Percentiles rank a stretch among this genome's conserved stretches.
Evolutionary conservation across 2,329 filamentous ascomycete genomes (phyloP).

Genomic region (Pyrenophora graminea): DNA sequence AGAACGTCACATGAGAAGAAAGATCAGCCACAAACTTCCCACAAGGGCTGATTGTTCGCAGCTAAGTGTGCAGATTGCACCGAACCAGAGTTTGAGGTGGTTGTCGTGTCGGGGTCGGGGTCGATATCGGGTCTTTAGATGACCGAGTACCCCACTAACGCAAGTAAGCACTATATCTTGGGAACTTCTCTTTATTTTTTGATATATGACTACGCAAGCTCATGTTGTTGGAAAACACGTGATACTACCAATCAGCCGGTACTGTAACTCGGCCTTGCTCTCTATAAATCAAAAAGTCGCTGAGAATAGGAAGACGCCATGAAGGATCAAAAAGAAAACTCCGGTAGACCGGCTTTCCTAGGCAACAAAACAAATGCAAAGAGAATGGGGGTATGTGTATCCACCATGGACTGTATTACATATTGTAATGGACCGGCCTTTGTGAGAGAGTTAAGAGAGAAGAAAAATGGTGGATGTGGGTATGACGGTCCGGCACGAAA

Average conservation of each 20-base stretch:
- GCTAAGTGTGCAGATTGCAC: not conserved
- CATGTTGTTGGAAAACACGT: constrained; percentile 2
- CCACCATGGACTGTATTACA: constrained; percentile 24
- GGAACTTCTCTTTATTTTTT: constrained; percentile 4
- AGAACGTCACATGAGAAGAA: constrained; percentile 1
- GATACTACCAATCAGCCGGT: constrained; percentile 1
- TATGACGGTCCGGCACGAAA: not conserved
- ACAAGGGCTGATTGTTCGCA: constrained; percentile 2
- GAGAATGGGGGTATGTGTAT: constrained; percentile 14
- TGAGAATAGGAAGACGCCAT: constrained; percentile 13
- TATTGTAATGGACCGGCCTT: constrained; percentile 21
- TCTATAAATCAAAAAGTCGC: constrained; percentile 7
- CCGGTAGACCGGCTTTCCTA: constrained; percentile 9
- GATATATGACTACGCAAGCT: constrained; percentile 1
- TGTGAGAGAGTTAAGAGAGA: constrained; percentile 11
- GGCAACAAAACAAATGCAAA: constrained; percentile 7
- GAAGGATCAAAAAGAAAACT: constrained; percentile 5
- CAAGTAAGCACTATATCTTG: not conserved
- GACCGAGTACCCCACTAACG: not conserved
- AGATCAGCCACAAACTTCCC: not conserved
- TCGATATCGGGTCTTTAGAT: not conserved
- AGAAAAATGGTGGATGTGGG: constrained; percentile 12
- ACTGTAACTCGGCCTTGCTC: constrained; percentile 9
- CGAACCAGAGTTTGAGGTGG: not conserved
- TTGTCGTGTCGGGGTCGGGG: not conserved